Base-by-base conservation (phyloP, 169 alveolate species). In the Eimeria acervulina region DNA sequence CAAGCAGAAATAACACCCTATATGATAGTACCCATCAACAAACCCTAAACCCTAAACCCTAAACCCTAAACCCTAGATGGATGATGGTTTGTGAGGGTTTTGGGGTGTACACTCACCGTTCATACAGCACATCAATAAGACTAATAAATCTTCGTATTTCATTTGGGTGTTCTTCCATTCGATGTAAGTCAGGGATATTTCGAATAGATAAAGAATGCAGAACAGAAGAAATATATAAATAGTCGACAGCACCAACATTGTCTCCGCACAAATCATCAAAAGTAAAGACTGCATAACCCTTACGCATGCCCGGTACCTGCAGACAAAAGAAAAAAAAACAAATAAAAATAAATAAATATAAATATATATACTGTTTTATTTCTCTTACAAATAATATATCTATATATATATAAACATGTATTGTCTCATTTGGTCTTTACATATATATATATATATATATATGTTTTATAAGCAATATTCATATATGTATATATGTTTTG, bases 41-140 rank as follows among this genome's bases (percentile, higher is more conserved):
- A 47, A 72, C 83, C 83, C 83, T 72, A 42, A 78, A 42, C 61
- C 31, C 88, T 36, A 42, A 78, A 80, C 55, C 68, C 15, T 44
- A 8, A 1, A 80, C 44, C 40, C 90, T 42, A 33, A n/a, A 33
- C 6, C 28, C 63, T n/a, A 44, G 13, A 40, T 33, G 10, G 26
- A 33, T 40, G 42, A 7, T 70, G n/a, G 26, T 3, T 38, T 26
- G 76, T 7, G 42, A 26, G 4, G 51, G 4, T 13, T 13, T 12
- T 42, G 28, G 26, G 26, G 52, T 38, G 51, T 88, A 28, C 7
- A n/a, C 28, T 26, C 66, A 85, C 96, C 63, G 13, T 28, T 95
- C 96, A 33, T 95, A 95, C 21, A 95, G 88, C 59, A 95, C 89
- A 78, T 95, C 96, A 33, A 95, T 51, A 31, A 95, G 90, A 68